phyloP scores from a whole-genome alignment of 2,329 filamentous ascomycete species.

The Pseudocercospora vitis region DNA sequence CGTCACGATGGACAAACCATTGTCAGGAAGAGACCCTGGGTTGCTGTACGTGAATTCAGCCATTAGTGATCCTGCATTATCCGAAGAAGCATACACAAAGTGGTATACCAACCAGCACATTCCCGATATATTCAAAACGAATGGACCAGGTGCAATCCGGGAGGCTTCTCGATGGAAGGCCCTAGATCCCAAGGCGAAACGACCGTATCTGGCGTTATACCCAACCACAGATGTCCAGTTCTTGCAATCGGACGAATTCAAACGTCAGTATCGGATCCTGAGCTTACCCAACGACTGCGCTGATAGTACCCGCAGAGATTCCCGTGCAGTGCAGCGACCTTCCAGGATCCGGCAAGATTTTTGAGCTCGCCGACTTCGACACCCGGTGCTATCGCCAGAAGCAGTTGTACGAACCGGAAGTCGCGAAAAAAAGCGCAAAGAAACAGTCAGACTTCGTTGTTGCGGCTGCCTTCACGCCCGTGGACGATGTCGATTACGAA shows the following conservation, averaged over 20 bases:
- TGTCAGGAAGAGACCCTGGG: constrained; percentile 14
- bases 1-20: constrained; percentile 13
- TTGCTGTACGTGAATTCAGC: constrained; percentile 20
- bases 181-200: constrained; percentile 10
- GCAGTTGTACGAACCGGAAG: constrained; percentile 14
- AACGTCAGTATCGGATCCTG: constrained; percentile 3
- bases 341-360: constrained; percentile 15
- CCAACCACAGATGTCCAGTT: constrained; percentile 19
- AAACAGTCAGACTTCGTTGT: constrained; percentile 19
- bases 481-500: constrained; percentile 20
- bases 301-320: constrained; percentile 16
- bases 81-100: constrained; percentile 16
- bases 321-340: constrained; percentile 16
- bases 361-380: constrained; percentile 20
- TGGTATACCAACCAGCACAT: constrained; percentile 24
- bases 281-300: background rate
- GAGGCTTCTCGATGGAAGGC: constrained; percentile 19
- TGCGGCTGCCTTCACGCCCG: constrained; percentile 18
- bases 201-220: constrained; percentile 22
- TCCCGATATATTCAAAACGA: constrained; percentile 22
- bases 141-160: constrained; percentile 11
- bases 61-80: constrained; percentile 16
- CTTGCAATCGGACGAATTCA: constrained; percentile 17
- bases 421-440: constrained; percentile 4
- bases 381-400: constrained; percentile 19